Conservation (phyloP, 768 basidiomycete genomes). For the Lentinula boryana region DNA sequence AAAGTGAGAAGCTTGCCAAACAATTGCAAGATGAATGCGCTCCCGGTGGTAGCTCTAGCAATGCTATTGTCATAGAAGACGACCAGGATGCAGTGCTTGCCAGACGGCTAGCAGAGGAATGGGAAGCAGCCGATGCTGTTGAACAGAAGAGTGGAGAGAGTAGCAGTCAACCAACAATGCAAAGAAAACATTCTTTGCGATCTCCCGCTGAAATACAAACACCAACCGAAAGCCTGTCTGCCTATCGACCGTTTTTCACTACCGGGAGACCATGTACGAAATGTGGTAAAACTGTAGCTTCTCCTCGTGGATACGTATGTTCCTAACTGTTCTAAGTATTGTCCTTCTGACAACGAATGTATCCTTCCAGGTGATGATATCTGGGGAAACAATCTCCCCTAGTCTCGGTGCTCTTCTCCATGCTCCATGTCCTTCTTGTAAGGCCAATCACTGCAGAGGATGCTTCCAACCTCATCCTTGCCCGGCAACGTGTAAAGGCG, state of each 20-base stretch:
- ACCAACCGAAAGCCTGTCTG: constrained; percentile 27
- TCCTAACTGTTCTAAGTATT: not conserved
- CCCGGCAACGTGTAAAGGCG: constrained; percentile 34
- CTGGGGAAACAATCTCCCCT: constrained; percentile 20
- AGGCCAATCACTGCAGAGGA: constrained; percentile 41
- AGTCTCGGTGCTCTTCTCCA: constrained; percentile 33
- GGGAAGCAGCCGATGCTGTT: not conserved
- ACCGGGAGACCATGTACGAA: constrained; percentile 28
- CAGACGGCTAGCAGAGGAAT: not conserved
- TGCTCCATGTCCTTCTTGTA: constrained; percentile 35
- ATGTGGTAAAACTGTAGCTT: constrained; percentile 26
- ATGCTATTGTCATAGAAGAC: constrained; percentile 19
- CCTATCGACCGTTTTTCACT: constrained; percentile 29
- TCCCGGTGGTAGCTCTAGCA: constrained; percentile 8
- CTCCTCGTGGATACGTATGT: constrained; percentile 39
- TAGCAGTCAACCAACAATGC: not conserved
- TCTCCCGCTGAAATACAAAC: constrained; percentile 4
- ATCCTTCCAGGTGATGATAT: constrained; percentile 21
- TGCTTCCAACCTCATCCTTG: constrained; percentile 38
- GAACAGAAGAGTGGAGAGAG: not conserved
- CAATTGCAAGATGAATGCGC: constrained; percentile 25
- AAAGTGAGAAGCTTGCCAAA: constrained; percentile 32
- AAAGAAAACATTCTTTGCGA: not conserved
- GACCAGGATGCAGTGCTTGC: constrained; percentile 18
- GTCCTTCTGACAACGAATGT: not conserved